Conservation (phyloP, 2,329 filamentous ascomycete species). For the Aspergillus sp. region DNA sequence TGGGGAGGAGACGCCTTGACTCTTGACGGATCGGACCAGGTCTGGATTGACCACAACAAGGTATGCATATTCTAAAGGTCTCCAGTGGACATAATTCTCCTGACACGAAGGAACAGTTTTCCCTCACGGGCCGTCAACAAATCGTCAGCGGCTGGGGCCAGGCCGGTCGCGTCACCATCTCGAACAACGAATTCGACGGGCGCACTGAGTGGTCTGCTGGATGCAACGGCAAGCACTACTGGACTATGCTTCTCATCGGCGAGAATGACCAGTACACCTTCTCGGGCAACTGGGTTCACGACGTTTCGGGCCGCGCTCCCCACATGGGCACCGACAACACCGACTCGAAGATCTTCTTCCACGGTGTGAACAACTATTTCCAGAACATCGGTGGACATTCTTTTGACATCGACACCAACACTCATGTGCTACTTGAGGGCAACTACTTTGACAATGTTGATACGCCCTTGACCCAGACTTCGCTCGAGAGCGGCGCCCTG, state of each 20-base stretch:
- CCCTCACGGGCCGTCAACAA: slow-evolving; percentile 60
- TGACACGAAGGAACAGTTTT: slow-evolving; percentile 40
- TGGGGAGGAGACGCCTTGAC: slow-evolving; percentile 62
- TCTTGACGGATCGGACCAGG: slow-evolving; percentile 43
- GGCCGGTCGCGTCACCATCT: slow-evolving; percentile 58
- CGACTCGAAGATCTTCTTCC: slow-evolving; percentile 52
- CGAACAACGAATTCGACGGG: slow-evolving; percentile 62
- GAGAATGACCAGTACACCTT: slow-evolving; percentile 11
- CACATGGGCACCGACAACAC: slow-evolving; percentile 12
- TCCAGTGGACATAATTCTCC: background rate
- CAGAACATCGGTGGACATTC: slow-evolving; percentile 56
- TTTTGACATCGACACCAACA: slow-evolving; percentile 53
- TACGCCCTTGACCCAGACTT: slow-evolving; percentile 24
- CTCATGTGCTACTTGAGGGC: slow-evolving; percentile 55
- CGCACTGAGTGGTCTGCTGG: slow-evolving; percentile 54
- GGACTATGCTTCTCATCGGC: slow-evolving; percentile 24
- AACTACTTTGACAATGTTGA: slow-evolving; percentile 59
- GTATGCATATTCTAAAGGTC: slow-evolving; percentile 11
- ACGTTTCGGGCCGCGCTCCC: slow-evolving; percentile 10
- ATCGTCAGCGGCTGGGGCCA: slow-evolving; percentile 58
- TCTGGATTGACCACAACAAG: slow-evolving; percentile 56
- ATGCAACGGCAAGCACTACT: slow-evolving; percentile 62
- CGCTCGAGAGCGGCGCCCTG: slow-evolving; percentile 10
- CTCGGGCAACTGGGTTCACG: slow-evolving; percentile 10
- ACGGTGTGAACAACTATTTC: slow-evolving; percentile 63